Evolutionary conservation across 1,284 basidiomycete genomes (phyloP), one percentile per base, ranked within the genome.

Genomic region (Xerocomus amazonicus): DNA sequence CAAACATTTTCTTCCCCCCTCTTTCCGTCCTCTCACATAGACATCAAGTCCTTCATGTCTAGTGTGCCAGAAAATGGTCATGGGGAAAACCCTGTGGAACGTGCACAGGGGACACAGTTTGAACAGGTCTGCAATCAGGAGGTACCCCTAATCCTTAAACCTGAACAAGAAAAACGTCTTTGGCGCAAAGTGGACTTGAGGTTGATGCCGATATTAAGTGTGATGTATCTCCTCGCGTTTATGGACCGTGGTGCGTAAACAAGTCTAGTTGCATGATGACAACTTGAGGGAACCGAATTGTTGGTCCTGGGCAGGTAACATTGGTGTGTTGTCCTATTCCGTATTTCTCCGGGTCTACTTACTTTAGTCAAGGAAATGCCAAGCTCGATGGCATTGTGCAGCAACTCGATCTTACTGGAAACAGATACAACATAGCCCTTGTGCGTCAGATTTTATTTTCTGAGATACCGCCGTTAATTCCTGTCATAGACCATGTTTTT

Each of bases 221-320:
- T 82, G 40, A 80, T 87, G 76, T 85, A 85, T 56, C 67, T 87
- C 26, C 65, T 81, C 36, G 80, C 80, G 3, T 86, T 83, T 63
- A 67, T 86, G 67, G 84, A 87, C 58, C 67, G 83, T 73, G 79
- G 83, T 78, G 46, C 27, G 66, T 56, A 17, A 10, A 13, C 8
- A 3, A 27, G 26, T 12, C 26, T 29, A 6, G 10, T 16, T 29
- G 6, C 6, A 14, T n/a, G 14, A 28, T 40, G n/a, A 9, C 27
- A 45, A 23, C 19, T 2, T 23, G 19, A 23, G 19, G 19, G 19
- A 23, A 23, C 19, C 19, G 19, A 23, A 3, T 23, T 23, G 19
- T 23, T 23, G 19, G 19, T 4, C 19, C 2, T 23, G 19, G 19
- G 19, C 19, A 23, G 19, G 19, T 23, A 23, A 23, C 19, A 23